phyloP scores from a whole-genome alignment of 2,329 filamentous ascomycete species.

The Blumeria graminis region DNA sequence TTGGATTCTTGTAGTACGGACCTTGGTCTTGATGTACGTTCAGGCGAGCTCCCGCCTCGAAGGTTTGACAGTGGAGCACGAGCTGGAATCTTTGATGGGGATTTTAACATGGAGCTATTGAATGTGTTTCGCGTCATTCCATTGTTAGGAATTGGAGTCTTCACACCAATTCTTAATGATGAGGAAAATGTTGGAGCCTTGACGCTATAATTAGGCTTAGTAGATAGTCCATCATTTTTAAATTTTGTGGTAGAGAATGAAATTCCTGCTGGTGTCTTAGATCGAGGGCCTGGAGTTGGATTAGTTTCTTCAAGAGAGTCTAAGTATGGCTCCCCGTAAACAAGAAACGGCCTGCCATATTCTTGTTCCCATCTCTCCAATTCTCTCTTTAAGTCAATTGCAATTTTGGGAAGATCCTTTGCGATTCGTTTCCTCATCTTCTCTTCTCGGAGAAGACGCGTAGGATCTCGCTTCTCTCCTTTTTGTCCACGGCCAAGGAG shows the following conservation, averaged over 20 bases:
- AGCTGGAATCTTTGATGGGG: slow-evolving; percentile 44
- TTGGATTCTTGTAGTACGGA: slow-evolving; percentile 22
- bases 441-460: slow-evolving; percentile 79
- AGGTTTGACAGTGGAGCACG: slow-evolving; percentile 46
- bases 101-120: slow-evolving; percentile 16
- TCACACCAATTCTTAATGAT: slow-evolving; percentile 16
- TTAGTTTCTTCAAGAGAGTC: slow-evolving; percentile 51
- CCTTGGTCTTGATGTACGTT: slow-evolving; percentile 24
- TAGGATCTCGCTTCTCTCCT: slow-evolving; percentile 83
- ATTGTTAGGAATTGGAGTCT: slow-evolving; percentile 27
- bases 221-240: slow-evolving; percentile 10
- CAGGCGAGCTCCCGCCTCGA: slow-evolving; percentile 57
- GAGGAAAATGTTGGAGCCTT: slow-evolving; percentile 8
- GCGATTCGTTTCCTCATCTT: slow-evolving; percentile 96
- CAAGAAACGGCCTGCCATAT: slow-evolving; percentile 76
- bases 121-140: slow-evolving; percentile 14
- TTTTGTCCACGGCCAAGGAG: slow-evolving; percentile 79
- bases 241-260: slow-evolving; percentile 21
- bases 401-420: slow-evolving; percentile 84
- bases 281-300: slow-evolving; percentile 34
- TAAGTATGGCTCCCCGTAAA: slow-evolving; percentile 77
- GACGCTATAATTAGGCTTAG: slow-evolving; percentile 11
- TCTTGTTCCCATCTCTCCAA: slow-evolving; percentile 82
- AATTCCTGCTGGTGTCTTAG: slow-evolving; percentile 51
- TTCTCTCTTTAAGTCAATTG: slow-evolving; percentile 57